Evolutionary conservation across 2,329 filamentous ascomycete species (phyloP), one percentile per base, ranked within the genome.

Genomic region (Fusarium zealandicum): DNA sequence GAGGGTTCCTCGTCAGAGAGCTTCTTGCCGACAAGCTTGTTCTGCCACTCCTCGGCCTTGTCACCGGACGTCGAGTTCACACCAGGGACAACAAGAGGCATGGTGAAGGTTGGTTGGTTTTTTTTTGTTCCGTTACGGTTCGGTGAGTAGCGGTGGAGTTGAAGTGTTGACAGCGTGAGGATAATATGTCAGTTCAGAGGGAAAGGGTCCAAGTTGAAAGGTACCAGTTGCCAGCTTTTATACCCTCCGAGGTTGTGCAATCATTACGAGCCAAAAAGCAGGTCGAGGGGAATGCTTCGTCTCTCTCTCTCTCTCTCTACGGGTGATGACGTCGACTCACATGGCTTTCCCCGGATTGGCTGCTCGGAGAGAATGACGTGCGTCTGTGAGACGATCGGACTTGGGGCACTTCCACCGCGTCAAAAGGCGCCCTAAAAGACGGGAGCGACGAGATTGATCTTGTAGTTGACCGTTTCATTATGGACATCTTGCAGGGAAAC

Each of bases 41-140:
- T 80, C 61, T 74, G 75, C 85, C 85, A 88, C 65, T 84, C 77
- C 54, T 84, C 76, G 30, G 79, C 82, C 72, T 78, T 77, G 69
- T 75, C 68, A 59, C 70, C 70, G 33, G 76, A 72, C 57, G 73
- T 75, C 57, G 73, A 76, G 59, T 77, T 85, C 64, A 86, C 74
- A 68, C 81, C 82, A 49, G 84, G 84, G 14, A 86, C 79, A 65
- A 88, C 78, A 73, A 88, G 84, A 82, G 85, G 85, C 85, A 88
- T 86, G 75, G n/a, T 71, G 54, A 32, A 20, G 32, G n/a, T 28
- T 7, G 2, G 28, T 13, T 27, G 25, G 25, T 40, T 16, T 30
- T 4, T 32, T 30, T 38, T 20, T 20, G 30, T 32, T 41, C 10
- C 11, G 36, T 32, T 31, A n/a, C 13, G n/a, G 16, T n/a, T n/a